Evolutionary conservation across 176 grass and related monocot species (phyloP).

Genomic region (Triticum monococcum): DNA sequence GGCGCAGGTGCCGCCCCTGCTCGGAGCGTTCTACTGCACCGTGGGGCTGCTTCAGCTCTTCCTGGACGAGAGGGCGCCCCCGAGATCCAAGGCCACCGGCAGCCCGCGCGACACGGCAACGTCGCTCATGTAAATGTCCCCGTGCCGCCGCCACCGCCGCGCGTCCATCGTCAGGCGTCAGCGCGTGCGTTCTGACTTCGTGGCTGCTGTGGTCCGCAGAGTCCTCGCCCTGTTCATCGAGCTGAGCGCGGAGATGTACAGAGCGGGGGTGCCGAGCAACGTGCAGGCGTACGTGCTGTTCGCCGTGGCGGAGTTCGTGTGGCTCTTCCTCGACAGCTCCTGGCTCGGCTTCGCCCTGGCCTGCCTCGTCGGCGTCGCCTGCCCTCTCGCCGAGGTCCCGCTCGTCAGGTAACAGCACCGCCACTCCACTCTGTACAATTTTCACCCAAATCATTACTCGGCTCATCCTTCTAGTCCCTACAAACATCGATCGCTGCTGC

Average conservation of each 20-base stretch:
- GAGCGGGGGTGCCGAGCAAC: conserved; percentile 58
- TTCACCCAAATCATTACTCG: neutral
- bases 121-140: conserved; percentile 57
- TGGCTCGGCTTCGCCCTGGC: conserved; percentile 87
- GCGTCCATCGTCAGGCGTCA: neutral
- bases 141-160: conserved; percentile 25
- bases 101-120: conserved; percentile 47
- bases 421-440: neutral
- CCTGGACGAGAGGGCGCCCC: conserved; percentile 49
- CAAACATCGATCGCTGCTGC: neutral
- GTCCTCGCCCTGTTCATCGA: conserved; percentile 76
- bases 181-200: neutral
- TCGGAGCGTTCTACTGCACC: conserved; percentile 78
- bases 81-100: conserved; percentile 47
- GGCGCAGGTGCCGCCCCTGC: conserved; percentile 70
- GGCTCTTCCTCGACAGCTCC: conserved; percentile 76
- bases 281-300: conserved; percentile 66
- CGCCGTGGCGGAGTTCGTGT: conserved; percentile 62
- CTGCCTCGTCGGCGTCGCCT: conserved; percentile 70
- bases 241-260: conserved; percentile 85
- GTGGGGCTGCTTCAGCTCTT: conserved; percentile 68
- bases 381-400: conserved; percentile 80
- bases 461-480: neutral
- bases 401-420: conserved; percentile 62
- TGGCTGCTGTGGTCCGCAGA: conserved; percentile 31